These are phyloP conservation scores for Hippophae tibetana DNA, from an alignment of 306 rosid genomes.

Conservation along the genomic window DNA sequence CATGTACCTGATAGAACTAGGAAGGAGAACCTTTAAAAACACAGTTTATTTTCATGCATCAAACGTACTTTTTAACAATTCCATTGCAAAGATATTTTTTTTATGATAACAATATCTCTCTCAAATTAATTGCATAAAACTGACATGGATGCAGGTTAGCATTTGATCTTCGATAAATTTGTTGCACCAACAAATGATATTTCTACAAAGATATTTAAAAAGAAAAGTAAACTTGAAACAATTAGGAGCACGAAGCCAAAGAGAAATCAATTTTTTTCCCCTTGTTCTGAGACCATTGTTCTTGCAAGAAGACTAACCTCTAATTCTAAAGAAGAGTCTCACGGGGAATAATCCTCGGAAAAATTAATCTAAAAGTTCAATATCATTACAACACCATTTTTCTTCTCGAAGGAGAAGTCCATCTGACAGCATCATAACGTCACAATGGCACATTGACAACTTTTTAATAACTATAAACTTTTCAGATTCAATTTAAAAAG, in stretches of 20 bases:
- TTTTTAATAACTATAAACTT: too few species aligned
- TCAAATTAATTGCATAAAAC: background rate
- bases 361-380: too few species aligned
- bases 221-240: background rate
- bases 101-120: background rate
- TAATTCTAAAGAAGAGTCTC: too few species aligned
- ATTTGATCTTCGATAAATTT: background rate
- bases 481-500: too few species aligned
- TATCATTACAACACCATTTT: too few species aligned
- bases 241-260: background rate
- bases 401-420: too few species aligned
- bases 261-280: background rate
- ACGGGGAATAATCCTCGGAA: too few species aligned
- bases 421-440: too few species aligned
- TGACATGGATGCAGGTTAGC: background rate
- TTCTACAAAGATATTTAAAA: background rate
- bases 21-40: slow-evolving; percentile 23
- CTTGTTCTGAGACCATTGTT: background rate
- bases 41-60: background rate
- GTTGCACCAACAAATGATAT: background rate
- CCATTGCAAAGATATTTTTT: background rate
- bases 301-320: background rate
- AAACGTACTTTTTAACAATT: too few species aligned
- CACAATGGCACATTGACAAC: too few species aligned
- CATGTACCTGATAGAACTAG: slow-evolving; percentile 11